phyloP scores from a whole-genome alignment of 1,284 basidiomycete genomes.

The Cryptococcus sp. region DNA sequence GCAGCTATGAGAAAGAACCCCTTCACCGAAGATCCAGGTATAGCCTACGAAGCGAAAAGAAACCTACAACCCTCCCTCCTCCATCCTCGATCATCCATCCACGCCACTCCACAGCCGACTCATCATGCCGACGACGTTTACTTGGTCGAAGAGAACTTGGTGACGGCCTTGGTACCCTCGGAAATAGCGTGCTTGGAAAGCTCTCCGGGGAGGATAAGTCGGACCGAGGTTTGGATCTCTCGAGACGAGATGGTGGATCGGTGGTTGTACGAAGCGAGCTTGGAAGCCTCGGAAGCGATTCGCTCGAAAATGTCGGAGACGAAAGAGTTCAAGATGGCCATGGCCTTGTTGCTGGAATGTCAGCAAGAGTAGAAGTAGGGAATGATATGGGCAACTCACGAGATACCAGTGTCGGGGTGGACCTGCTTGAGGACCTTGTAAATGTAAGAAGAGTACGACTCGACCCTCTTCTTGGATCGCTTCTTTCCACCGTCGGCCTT shows the following conservation, averaged over 20 bases:
- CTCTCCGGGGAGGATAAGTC: constrained; percentile 83
- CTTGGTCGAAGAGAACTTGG: constrained; percentile 54
- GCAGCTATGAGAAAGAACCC: neutral
- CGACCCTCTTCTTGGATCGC: constrained; percentile 79
- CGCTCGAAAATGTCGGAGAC: constrained; percentile 92
- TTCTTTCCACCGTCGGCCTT: constrained; percentile 69
- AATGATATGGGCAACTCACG: constrained; percentile 24
- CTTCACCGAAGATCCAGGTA: too few species aligned
- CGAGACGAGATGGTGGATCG: constrained; percentile 91
- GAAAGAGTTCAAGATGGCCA: constrained; percentile 89
- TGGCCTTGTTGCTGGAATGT: constrained; percentile 89
- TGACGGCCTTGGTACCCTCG: constrained; percentile 58
- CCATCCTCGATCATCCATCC: neutral
- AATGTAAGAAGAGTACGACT: constrained; percentile 91
- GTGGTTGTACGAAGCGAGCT: constrained; percentile 87
- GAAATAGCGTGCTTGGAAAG: constrained; percentile 77
- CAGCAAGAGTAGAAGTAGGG: too few species aligned
- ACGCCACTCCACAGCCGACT: neutral
- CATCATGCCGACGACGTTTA: constrained; percentile 25
- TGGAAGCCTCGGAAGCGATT: constrained; percentile 82
- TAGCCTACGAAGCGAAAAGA: neutral
- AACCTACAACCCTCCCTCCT: neutral
- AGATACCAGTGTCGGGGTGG: constrained; percentile 92
- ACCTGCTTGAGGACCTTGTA: constrained; percentile 69
- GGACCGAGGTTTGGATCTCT: constrained; percentile 86